Evolutionary conservation across 2,329 filamentous ascomycete genomes (phyloP).

Genomic region (Penicillium concentricum): DNA sequence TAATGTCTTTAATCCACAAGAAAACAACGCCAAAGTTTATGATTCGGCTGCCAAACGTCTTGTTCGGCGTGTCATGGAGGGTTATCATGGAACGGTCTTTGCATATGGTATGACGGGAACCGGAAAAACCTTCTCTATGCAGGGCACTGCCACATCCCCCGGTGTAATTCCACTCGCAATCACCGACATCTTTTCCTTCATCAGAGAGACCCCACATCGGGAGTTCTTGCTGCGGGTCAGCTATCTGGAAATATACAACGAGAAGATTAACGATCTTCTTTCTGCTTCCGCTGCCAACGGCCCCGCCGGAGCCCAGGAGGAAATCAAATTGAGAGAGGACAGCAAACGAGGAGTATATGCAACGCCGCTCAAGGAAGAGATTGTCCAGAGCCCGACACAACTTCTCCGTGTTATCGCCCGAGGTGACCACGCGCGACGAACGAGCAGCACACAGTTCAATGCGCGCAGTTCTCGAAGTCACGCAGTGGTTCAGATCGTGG

Average conservation of each 20-base stretch:
- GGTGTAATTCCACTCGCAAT: constrained; percentile 97
- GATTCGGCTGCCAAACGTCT: constrained; percentile 91
- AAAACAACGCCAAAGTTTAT: constrained; percentile 93
- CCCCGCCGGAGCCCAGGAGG: constrained; percentile 66
- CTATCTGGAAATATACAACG: constrained; percentile 98
- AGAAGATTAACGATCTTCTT: constrained; percentile 91
- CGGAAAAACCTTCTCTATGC: constrained; percentile 99
- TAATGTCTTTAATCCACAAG: constrained; percentile 92
- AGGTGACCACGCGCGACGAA: constrained; percentile 85
- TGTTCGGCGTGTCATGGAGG: constrained; percentile 96
- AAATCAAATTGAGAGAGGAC: constrained; percentile 96
- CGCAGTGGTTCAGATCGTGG: constrained; percentile 96
- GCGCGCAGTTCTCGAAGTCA: constrained; percentile 95
- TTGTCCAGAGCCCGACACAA: constrained; percentile 96
- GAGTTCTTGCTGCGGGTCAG: constrained; percentile 95
- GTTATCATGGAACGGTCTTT: constrained; percentile 97
- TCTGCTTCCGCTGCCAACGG: constrained; percentile 66
- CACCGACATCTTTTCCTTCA: constrained; percentile 98
- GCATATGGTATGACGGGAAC: constrained; percentile 99
- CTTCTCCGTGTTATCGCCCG: constrained; percentile 90
- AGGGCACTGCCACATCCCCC: constrained; percentile 90
- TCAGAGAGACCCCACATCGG: constrained; percentile 89
- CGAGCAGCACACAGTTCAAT: constrained; percentile 96
- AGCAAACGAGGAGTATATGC: constrained; percentile 96
- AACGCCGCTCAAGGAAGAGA: constrained; percentile 93